phyloP scores from a whole-genome alignment of 768 basidiomycete species.

The Leucogyrophana mollusca region DNA sequence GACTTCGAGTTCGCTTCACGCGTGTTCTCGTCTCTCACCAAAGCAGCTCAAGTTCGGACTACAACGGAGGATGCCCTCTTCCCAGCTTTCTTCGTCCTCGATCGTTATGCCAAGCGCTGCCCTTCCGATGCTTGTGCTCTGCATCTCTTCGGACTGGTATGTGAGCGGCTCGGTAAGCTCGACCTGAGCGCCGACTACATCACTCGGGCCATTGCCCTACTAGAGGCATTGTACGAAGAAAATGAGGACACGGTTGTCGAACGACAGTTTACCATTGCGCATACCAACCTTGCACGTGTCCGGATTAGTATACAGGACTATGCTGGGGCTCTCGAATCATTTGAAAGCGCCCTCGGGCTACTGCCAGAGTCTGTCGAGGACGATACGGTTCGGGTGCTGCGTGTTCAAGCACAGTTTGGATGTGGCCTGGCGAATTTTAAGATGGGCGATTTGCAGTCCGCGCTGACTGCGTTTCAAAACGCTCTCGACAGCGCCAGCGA shows the following conservation, averaged over 20 bases:
- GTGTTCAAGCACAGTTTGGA: constrained; percentile 67
- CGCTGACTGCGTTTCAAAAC: constrained; percentile 65
- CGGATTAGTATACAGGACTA: constrained; percentile 61
- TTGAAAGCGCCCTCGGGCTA: constrained; percentile 71
- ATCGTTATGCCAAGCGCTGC: constrained; percentile 66
- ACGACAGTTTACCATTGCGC: constrained; percentile 75
- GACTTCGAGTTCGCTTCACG: constrained; percentile 75
- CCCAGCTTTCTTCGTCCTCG: constrained; percentile 78
- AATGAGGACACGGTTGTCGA: constrained; percentile 80
- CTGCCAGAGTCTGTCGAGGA: constrained; percentile 45
- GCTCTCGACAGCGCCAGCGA: constrained; percentile 58
- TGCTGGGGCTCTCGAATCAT: constrained; percentile 61
- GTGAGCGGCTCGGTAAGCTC: constrained; percentile 76
- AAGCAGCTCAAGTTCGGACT: constrained; percentile 13
- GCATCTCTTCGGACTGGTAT: constrained; percentile 83
- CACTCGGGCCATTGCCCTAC: constrained; percentile 58
- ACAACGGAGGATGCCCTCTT: constrained; percentile 49
- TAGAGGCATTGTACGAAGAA: constrained; percentile 90
- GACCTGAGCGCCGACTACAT: constrained; percentile 60
- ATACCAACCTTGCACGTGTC: constrained; percentile 78
- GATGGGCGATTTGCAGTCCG: constrained; percentile 56
- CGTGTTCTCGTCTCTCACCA: constrained; percentile 44
- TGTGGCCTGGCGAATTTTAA: constrained; percentile 72
- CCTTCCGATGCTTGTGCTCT: constrained; percentile 73
- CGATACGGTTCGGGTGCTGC: constrained; percentile 38